Conservation (phyloP, 148 eudicot species). For the Linanthus parryae region DNA sequence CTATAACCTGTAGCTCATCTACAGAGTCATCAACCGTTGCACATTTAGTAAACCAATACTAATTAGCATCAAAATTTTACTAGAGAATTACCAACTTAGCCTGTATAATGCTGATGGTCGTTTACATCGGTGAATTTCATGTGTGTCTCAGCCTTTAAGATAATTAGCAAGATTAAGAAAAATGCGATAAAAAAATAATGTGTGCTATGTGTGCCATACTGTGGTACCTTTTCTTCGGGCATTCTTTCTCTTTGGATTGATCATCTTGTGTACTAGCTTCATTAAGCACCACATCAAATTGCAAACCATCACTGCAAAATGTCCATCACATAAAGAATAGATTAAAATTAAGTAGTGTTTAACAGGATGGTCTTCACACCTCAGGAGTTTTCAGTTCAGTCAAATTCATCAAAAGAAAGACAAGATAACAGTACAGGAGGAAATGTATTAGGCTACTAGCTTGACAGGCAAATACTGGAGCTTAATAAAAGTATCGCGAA, state of each 20-base stretch:
- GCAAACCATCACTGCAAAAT: slow-evolving; percentile 36
- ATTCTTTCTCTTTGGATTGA: slow-evolving; percentile 32
- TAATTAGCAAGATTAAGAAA: not conserved
- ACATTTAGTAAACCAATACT: not conserved
- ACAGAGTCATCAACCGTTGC: not conserved
- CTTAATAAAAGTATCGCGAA: not conserved
- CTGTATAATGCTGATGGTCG: too few relatives aligned
- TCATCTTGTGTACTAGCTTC: slow-evolving; percentile 21
- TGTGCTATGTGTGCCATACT: not conserved
- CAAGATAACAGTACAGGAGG: not conserved
- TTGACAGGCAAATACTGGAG: not conserved
- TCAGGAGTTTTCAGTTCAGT: too few relatives aligned
- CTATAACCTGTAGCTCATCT: too few relatives aligned
- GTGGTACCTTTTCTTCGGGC: slow-evolving; percentile 47
- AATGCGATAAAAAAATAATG: not conserved
- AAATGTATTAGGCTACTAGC: not conserved
- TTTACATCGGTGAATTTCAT: too few relatives aligned
- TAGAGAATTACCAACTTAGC: not conserved
- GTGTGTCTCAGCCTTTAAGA: not conserved
- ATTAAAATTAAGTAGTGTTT: not conserved
- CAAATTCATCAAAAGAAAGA: too few relatives aligned
- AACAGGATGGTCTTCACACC: not conserved
- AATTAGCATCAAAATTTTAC: not conserved
- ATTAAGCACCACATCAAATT: slow-evolving; percentile 43
- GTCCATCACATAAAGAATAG: not conserved